Conservation (phyloP, 164 flowering plant species). For the Piper betle region DNA sequence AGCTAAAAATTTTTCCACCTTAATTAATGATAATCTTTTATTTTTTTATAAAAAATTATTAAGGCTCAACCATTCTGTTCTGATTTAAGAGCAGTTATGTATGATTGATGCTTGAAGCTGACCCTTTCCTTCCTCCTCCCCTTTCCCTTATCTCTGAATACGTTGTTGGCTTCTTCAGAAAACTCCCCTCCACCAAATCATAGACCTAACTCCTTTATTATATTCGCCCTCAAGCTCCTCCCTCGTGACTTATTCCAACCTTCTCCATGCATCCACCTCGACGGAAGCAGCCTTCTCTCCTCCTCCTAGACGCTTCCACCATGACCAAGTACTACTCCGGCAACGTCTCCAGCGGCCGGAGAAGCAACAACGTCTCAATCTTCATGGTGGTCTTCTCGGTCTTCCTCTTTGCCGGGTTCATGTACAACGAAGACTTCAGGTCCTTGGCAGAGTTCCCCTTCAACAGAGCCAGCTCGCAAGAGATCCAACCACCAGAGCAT, state of each 20-base stretch:
- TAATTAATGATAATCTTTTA: too few species aligned
- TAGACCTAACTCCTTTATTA: slow-evolving; percentile 1
- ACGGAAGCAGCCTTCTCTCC: slow-evolving; percentile 26
- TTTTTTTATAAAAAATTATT: too few species aligned
- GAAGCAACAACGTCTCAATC: slow-evolving; percentile 52
- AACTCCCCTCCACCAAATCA: background rate
- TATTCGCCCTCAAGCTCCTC: slow-evolving; percentile 1
- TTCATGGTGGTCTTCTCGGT: slow-evolving; percentile 60
- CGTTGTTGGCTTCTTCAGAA: background rate
- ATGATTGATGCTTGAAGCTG: background rate
- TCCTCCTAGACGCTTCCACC: slow-evolving; percentile 17
- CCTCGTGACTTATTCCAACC: background rate
- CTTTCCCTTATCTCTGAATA: background rate
- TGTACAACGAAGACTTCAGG: slow-evolving; percentile 91
- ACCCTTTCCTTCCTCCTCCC: background rate
- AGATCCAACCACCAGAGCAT: slow-evolving; percentile 4
- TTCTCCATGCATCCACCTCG: slow-evolving; percentile 42
- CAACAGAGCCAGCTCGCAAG: slow-evolving; percentile 35
- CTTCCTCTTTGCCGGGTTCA: slow-evolving; percentile 73
- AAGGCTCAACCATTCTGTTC: too few species aligned
- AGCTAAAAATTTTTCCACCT: too few species aligned
- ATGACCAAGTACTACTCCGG: slow-evolving; percentile 39
- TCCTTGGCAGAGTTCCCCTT: slow-evolving; percentile 89
- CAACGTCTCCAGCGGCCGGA: slow-evolving; percentile 20
- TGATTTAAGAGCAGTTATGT: too few species aligned